Percentiles rank a stretch among this genome's conserved stretches.
Conservation (phyloP, 257 asterid genomes). For the Solanum paucissectum region DNA sequence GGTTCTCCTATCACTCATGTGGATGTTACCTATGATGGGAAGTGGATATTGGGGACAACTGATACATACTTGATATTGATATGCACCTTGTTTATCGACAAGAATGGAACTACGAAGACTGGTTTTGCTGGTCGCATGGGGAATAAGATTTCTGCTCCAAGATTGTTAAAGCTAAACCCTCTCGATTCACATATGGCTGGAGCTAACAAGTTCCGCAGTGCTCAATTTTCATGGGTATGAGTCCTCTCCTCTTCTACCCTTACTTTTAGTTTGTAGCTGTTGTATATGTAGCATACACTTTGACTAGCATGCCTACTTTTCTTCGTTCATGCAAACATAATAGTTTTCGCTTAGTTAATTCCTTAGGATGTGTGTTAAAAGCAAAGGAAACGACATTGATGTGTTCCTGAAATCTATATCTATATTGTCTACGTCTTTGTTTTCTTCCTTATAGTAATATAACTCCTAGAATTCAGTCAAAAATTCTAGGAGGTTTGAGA, state of each 20-base stretch:
- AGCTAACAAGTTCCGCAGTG: slow-evolving; percentile 67
- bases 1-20: slow-evolving; percentile 93
- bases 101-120: slow-evolving; percentile 71
- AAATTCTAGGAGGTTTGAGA: not conserved
- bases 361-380: not conserved
- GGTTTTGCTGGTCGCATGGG: slow-evolving; percentile 97
- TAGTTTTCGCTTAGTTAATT: not conserved
- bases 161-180: slow-evolving; percentile 77
- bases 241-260: slow-evolving; percentile 9
- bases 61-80: slow-evolving; percentile 74
- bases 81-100: slow-evolving; percentile 71
- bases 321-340: not conserved
- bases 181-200: slow-evolving; percentile 86
- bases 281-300: not conserved
- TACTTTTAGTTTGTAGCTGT: not conserved
- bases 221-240: slow-evolving; percentile 98
- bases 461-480: not conserved
- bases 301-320: not conserved
- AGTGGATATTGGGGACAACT: slow-evolving; percentile 94
- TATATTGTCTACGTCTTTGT: not conserved
- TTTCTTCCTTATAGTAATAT: not conserved
- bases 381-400: not conserved
- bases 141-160: slow-evolving; percentile 70
- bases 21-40: slow-evolving; percentile 94
- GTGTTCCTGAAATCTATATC: not conserved